phyloP scores from a whole-genome alignment of 805 yeast species.

The Yarrowia sp. region DNA sequence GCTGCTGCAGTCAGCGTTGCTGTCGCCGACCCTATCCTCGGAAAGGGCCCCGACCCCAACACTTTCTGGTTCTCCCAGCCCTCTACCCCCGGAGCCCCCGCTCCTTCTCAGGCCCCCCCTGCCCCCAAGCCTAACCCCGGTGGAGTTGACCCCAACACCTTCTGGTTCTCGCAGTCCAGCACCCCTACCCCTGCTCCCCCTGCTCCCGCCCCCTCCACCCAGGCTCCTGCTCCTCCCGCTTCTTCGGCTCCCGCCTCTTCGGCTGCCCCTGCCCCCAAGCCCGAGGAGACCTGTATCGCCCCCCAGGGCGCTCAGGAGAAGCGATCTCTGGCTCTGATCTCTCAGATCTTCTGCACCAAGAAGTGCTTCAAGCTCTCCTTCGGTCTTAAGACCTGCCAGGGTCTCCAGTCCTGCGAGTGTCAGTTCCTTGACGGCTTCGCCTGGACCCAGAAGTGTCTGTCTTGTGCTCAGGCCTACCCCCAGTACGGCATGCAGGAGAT shows the following conservation, averaged over 20 bases:
- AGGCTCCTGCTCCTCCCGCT: conserved; percentile 13
- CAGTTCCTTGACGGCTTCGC: conserved; percentile 34
- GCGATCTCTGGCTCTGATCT: conserved; percentile 19
- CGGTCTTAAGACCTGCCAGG: conserved; percentile 30
- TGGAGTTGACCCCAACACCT: conserved; percentile 31
- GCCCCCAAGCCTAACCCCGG: conserved; percentile 30
- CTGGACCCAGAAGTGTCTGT: conserved; percentile 36
- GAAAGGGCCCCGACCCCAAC: conserved; percentile 34
- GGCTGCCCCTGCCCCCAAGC: conserved; percentile 16
- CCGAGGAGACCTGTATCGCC: conserved; percentile 24
- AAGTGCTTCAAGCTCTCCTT: conserved; percentile 31
- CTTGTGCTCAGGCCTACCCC: conserved; percentile 31
- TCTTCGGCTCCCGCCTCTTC: conserved; percentile 3
- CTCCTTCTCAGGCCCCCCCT: conserved; percentile 15
- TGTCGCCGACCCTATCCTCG: conserved; percentile 33
- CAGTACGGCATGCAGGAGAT: conserved; percentile 34
- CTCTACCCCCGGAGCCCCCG: conserved; percentile 32
- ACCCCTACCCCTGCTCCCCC: conserved; percentile 39
- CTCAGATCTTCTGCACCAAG: conserved; percentile 24
- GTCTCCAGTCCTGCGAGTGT: conserved; percentile 26
- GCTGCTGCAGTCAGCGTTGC: conserved; percentile 33
- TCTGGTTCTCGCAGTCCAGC: conserved; percentile 37
- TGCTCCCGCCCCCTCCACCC: conserved; percentile 34
- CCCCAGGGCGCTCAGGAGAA: conserved; percentile 12
- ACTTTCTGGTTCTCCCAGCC: conserved; percentile 37